Evolutionary conservation across 345 rosid genomes (phyloP).

Genomic region (Salix udensis): DNA sequence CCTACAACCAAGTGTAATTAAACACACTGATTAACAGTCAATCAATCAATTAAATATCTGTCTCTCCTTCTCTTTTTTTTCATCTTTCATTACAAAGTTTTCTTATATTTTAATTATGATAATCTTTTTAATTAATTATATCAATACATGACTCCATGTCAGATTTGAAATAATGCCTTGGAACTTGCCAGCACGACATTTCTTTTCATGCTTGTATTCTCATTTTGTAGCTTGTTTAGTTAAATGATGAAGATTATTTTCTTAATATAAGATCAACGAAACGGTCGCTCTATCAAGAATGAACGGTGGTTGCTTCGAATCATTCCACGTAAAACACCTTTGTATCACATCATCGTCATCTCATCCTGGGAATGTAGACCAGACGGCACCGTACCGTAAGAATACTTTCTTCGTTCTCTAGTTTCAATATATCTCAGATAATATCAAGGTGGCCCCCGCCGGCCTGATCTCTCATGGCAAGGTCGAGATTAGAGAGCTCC

Average conservation of each 20-base stretch:
- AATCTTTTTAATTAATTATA: too few relatives aligned
- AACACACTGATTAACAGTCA: too few relatives aligned
- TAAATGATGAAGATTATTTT: too few relatives aligned
- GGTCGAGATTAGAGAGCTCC: not conserved
- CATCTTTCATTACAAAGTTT: too few relatives aligned
- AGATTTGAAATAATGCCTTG: too few relatives aligned
- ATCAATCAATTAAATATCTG: too few relatives aligned
- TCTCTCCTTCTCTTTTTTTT: too few relatives aligned
- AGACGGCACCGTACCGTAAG: not conserved
- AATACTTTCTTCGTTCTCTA: not conserved
- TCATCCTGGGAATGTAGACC: too few relatives aligned
- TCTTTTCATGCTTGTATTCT: not conserved
- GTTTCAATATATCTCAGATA: not conserved
- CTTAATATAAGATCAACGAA: not conserved
- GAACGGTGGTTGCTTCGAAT: not conserved
- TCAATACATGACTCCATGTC: too few relatives aligned
- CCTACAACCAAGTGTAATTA: too few relatives aligned
- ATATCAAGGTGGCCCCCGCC: constrained; percentile 3
- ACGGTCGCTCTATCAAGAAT: not conserved
- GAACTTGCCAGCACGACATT: too few relatives aligned
- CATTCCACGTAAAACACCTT: not conserved
- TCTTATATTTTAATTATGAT: too few relatives aligned
- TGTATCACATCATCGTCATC: constrained; percentile 1
- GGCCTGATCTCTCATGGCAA: not conserved
- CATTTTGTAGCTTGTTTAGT: not conserved